Percentiles rank a stretch among this genome's conserved stretches.
phyloP scores from a whole-genome alignment of 495 filamentous ascomycete species.

The Hypoxylon cercidicola region DNA sequence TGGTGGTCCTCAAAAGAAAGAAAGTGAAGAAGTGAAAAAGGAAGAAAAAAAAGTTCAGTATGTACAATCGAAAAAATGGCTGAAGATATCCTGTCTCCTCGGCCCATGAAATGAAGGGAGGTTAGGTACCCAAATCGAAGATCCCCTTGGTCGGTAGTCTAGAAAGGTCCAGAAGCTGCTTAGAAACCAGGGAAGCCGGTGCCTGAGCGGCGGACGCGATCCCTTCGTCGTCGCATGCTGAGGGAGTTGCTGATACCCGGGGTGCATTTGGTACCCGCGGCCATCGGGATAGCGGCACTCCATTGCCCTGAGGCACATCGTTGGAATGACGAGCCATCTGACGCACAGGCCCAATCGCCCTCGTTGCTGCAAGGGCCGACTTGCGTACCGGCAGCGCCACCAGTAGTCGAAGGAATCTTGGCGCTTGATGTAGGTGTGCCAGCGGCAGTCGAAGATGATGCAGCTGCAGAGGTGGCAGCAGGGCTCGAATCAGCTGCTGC shows the following conservation, averaged over 20 bases:
- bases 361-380: slow-evolving; percentile 60
- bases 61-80: slow-evolving; percentile 25
- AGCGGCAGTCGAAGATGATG: slow-evolving; percentile 31
- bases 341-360: slow-evolving; percentile 70
- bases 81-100: slow-evolving; percentile 19
- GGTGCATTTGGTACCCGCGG: slow-evolving; percentile 68
- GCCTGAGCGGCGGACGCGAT: slow-evolving; percentile 30
- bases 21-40: slow-evolving; percentile 10
- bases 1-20: not conserved
- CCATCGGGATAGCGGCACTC: slow-evolving; percentile 63
- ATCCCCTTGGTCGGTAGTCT: not conserved
- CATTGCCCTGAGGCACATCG: slow-evolving; percentile 72
- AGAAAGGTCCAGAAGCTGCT: not conserved
- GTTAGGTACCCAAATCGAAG: slow-evolving; percentile 15
- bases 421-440: slow-evolving; percentile 35
- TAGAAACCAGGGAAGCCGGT: slow-evolving; percentile 9
- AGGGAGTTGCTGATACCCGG: slow-evolving; percentile 62
- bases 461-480: slow-evolving; percentile 10
- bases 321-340: slow-evolving; percentile 68
- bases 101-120: slow-evolving; percentile 9
- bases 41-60: slow-evolving; percentile 17
- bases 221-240: slow-evolving; percentile 34
- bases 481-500: slow-evolving; percentile 38
- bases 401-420: slow-evolving; percentile 24
- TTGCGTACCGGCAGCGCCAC: slow-evolving; percentile 28